phyloP scores from a whole-genome alignment of 148 eudicot genomes.

The Drosera capensis region DNA sequence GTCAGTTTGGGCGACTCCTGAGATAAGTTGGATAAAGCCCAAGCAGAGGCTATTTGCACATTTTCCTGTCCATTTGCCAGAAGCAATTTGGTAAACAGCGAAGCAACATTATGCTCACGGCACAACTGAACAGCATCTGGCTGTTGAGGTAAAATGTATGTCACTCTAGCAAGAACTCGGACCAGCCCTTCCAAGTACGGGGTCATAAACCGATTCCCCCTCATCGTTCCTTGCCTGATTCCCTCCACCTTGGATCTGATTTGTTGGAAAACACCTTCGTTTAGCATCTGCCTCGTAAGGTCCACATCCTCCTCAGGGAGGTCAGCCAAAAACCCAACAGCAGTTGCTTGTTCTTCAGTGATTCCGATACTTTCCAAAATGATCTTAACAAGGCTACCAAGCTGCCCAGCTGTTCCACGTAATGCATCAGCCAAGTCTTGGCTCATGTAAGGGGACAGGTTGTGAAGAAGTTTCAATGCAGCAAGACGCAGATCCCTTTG shows the following conservation, averaged over 20 bases:
- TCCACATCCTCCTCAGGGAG: slow-evolving; percentile 51
- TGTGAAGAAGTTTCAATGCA: slow-evolving; percentile 57
- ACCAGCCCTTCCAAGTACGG: slow-evolving; percentile 79
- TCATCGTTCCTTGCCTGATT: slow-evolving; percentile 56
- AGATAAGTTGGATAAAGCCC: slow-evolving; percentile 68
- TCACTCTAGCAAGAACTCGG: slow-evolving; percentile 52
- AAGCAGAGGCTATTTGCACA: slow-evolving; percentile 72
- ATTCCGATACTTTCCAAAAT: slow-evolving; percentile 33
- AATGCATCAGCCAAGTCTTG: slow-evolving; percentile 58
- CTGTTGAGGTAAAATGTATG: slow-evolving; percentile 47
- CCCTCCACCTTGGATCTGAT: slow-evolving; percentile 36
- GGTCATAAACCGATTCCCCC: slow-evolving; percentile 54
- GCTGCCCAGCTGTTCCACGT: slow-evolving; percentile 64
- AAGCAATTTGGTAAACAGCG: slow-evolving; percentile 50
- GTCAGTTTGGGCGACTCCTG: slow-evolving; percentile 48
- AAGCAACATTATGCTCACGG: slow-evolving; percentile 36
- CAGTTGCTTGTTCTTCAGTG: slow-evolving; percentile 79
- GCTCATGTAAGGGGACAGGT: slow-evolving; percentile 64
- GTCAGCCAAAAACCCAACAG: slow-evolving; percentile 65
- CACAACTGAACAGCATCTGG: slow-evolving; percentile 44
- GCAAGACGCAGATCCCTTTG: slow-evolving; percentile 57
- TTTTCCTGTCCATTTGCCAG: slow-evolving; percentile 58
- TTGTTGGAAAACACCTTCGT: slow-evolving; percentile 36
- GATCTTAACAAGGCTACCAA: slow-evolving; percentile 48
- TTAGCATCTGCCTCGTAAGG: slow-evolving; percentile 53